phyloP scores from a whole-genome alignment of 805 yeast species.

The Metschnikowia reukaufii region DNA sequence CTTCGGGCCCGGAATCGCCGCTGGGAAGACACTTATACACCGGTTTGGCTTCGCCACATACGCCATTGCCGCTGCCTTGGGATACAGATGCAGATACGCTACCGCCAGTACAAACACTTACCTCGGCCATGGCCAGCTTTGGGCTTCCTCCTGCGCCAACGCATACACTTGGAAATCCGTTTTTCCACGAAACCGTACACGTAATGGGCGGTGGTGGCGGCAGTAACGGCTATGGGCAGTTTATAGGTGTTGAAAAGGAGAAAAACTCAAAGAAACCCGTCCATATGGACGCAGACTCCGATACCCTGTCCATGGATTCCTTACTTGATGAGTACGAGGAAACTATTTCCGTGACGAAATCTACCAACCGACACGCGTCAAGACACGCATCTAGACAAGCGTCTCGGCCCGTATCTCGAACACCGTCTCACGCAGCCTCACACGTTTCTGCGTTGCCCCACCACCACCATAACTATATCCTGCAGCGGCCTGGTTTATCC shows the following conservation, averaged over 20 bases:
- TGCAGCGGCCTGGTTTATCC: not conserved
- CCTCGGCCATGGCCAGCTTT: slow-evolving; percentile 33
- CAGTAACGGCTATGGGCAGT: too few species aligned
- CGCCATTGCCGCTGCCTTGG: slow-evolving; percentile 1
- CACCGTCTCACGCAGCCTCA: slow-evolving; percentile 29
- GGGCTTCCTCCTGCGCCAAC: not conserved
- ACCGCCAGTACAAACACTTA: slow-evolving; percentile 15
- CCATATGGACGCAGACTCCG: slow-evolving; percentile 7
- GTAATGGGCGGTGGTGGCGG: too few species aligned
- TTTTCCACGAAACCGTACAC: not conserved
- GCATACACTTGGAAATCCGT: slow-evolving; percentile 3
- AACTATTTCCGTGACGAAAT: slow-evolving; percentile 32
- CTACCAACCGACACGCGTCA: slow-evolving; percentile 24
- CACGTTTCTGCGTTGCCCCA: slow-evolving; percentile 16
- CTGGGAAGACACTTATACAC: not conserved
- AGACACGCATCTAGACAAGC: too few species aligned
- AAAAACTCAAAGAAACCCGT: not conserved
- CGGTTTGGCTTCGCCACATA: not conserved
- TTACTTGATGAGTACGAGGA: slow-evolving; percentile 46
- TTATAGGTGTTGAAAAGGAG: not conserved
- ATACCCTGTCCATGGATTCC: slow-evolving; percentile 38
- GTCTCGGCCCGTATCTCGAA: slow-evolving; percentile 29
- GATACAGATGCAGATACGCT: not conserved
- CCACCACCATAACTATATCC: too few species aligned
- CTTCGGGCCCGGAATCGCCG: slow-evolving; percentile 41